A percentile compares a stretch with the other conserved stretches of the same genome.
Evolutionary conservation across 352 stramenopile species (phyloP).

Genomic region (Globisporangium takayamanum): DNA sequence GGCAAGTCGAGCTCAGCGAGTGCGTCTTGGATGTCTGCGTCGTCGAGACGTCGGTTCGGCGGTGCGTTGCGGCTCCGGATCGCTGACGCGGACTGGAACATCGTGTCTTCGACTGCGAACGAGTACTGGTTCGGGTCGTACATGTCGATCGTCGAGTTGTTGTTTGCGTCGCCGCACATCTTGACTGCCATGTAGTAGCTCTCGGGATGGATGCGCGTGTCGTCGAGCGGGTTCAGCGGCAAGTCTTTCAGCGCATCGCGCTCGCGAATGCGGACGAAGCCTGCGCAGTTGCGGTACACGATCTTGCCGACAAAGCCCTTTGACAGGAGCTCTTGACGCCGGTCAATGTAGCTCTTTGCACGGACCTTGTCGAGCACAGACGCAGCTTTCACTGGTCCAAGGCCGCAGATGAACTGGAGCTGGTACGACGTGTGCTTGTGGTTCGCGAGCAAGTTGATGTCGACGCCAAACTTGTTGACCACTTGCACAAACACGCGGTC

Average conservation of each 20-base stretch:
- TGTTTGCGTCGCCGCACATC: conserved; percentile 88
- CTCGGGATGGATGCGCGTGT: conserved; percentile 85
- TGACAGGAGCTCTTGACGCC: conserved; percentile 80
- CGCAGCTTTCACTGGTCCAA: conserved; percentile 77
- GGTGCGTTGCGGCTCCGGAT: conserved; percentile 65
- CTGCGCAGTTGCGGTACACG: conserved; percentile 84
- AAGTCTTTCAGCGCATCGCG: conserved; percentile 78
- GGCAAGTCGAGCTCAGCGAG: conserved; percentile 83
- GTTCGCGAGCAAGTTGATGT: conserved; percentile 87
- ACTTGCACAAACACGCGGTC: conserved; percentile 81
- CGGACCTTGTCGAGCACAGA: conserved; percentile 79
- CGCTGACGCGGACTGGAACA: conserved; percentile 84
- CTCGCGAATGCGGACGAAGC: conserved; percentile 85
- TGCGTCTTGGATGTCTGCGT: conserved; percentile 83
- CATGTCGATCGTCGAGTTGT: conserved; percentile 90
- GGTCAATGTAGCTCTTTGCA: conserved; percentile 81
- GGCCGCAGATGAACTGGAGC: conserved; percentile 81
- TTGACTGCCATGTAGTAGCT: conserved; percentile 91
- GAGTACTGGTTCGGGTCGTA: conserved; percentile 89
- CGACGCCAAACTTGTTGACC: conserved; percentile 85
- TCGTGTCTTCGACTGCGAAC: conserved; percentile 87
- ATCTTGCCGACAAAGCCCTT: conserved; percentile 81
- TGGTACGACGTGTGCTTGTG: conserved; percentile 85
- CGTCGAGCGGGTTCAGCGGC: conserved; percentile 80
- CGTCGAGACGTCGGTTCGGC: conserved; percentile 46